Conservation (phyloP, 140 eudicot species). For the Cichorium intybus region DNA sequence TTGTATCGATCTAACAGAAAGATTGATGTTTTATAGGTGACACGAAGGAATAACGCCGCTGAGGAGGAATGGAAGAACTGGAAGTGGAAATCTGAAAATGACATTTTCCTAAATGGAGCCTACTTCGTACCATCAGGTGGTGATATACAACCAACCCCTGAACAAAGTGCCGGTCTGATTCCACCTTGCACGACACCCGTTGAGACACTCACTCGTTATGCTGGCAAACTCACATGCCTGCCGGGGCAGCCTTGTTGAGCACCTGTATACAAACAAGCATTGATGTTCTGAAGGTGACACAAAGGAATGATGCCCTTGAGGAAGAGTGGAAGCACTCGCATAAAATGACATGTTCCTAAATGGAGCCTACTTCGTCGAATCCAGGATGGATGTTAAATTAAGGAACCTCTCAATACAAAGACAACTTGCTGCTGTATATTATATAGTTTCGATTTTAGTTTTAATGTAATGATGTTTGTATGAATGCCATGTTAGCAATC, state of each 20-base stretch:
- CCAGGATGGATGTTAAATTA: neutral
- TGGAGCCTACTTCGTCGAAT: neutral
- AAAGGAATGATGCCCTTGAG: slow-evolving; percentile 21
- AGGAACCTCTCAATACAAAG: neutral
- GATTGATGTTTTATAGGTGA: neutral
- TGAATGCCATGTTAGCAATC: neutral
- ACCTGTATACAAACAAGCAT: neutral
- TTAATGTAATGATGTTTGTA: neutral
- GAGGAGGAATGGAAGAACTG: neutral
- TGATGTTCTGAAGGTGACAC: slow-evolving; percentile 14
- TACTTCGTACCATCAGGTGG: neutral
- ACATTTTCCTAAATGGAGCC: neutral
- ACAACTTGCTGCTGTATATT: neutral
- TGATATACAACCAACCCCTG: neutral
- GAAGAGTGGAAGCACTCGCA: neutral
- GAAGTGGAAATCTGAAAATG: neutral
- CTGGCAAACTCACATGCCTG: neutral
- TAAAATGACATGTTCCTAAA: neutral
- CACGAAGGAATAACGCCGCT: neutral
- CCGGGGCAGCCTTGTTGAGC: neutral
- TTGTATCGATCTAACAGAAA: neutral
- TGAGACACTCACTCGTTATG: neutral
- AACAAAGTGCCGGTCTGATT: neutral
- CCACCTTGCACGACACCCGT: neutral
- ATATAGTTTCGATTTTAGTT: neutral